Percentiles rank a stretch among this genome's conserved stretches.
Conservation (phyloP, 2,329 filamentous ascomycete species). For the Colletotrichum noveboracense region DNA sequence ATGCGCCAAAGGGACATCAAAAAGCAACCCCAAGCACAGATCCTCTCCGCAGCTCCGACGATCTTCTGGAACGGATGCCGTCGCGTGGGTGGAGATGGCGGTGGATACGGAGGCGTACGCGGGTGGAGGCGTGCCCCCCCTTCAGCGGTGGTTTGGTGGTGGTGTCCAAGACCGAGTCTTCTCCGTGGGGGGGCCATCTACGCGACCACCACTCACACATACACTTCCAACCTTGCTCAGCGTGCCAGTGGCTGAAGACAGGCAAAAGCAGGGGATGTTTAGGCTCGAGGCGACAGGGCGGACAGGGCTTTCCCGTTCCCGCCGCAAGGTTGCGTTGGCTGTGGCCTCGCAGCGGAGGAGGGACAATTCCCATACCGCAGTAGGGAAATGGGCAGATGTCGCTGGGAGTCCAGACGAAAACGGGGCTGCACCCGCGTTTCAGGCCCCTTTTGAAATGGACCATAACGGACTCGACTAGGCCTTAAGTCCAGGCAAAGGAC, state of each 20-base stretch:
- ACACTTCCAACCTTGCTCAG: background rate
- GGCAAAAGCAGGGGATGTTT: background rate
- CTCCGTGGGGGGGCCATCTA: background rate
- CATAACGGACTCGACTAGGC: background rate
- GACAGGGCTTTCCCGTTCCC: background rate
- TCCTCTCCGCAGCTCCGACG: background rate
- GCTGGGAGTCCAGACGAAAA: conserved; percentile 18
- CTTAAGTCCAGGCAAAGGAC: background rate
- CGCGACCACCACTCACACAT: background rate
- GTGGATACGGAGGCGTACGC: background rate
- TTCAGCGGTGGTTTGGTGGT: background rate
- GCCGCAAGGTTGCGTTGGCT: background rate
- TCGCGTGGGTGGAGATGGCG: background rate
- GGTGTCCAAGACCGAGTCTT: background rate
- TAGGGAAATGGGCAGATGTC: conserved; percentile 1
- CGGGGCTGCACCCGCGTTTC: conserved; percentile 15
- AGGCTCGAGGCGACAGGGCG: background rate
- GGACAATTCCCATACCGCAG: background rate
- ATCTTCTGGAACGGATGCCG: background rate
- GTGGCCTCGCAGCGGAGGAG: background rate
- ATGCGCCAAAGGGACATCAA: background rate
- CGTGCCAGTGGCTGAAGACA: background rate
- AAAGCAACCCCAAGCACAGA: background rate
- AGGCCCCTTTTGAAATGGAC: conserved; percentile 6
- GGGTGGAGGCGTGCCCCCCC: background rate